Conservation (phyloP, 139 green algal genomes). For the Tetraselmis chui region DNA sequence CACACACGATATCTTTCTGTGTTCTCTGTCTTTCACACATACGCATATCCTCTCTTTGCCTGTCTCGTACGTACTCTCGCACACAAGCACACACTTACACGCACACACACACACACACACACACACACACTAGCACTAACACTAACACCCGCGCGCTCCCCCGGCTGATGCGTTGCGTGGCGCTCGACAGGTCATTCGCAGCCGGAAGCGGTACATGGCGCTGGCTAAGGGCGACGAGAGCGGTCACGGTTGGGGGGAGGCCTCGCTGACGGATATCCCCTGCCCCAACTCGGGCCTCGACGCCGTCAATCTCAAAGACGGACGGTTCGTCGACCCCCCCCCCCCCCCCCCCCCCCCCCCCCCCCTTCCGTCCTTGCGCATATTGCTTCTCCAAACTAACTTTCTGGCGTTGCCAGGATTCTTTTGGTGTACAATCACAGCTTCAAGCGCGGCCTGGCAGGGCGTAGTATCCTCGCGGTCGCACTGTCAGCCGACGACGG, state of each 20-base stretch:
- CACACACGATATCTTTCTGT: too few species aligned
- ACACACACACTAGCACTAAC: not conserved
- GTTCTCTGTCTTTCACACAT: too few species aligned
- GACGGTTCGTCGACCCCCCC: not conserved
- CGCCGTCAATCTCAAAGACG: conserved; percentile 11
- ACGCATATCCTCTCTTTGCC: too few species aligned
- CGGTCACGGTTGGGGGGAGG: not conserved
- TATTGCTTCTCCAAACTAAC: too few species aligned
- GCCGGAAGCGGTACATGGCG: conserved; percentile 3
- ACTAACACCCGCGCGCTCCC: too few species aligned
- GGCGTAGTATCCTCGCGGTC: not conserved
- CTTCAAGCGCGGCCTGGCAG: conserved; percentile 1
- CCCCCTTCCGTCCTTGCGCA: too few species aligned
- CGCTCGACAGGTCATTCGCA: not conserved
- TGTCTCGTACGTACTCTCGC: too few species aligned
- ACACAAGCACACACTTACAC: too few species aligned
- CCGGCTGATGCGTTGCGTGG: not conserved
- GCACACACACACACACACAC: too few species aligned
- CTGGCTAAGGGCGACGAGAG: not conserved
- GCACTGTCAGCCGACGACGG: conserved; percentile 6
- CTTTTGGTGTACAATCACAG: conserved; percentile 11
- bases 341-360: too few species aligned
- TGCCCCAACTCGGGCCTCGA: conserved; percentile 14
- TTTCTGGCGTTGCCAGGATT: too few species aligned
- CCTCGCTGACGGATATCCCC: not conserved